Evolutionary conservation across 805 yeast genomes (phyloP), one percentile per base, ranked within the genome.

Genomic region (Yarrowia deformans): DNA sequence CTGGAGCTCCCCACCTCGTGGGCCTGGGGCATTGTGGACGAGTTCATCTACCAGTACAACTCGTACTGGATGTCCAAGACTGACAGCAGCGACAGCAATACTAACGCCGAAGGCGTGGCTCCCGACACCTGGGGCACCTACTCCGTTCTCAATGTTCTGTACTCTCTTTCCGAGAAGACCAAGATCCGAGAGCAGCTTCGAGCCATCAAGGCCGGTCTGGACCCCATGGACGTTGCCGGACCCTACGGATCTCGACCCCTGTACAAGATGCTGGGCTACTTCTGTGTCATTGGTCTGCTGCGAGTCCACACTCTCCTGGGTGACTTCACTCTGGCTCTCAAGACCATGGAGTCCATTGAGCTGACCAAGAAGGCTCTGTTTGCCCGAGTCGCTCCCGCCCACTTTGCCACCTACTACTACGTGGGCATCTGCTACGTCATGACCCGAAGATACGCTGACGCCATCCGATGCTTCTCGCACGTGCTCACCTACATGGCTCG

Each of bases 1-100:
- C 78, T 83, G 70, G 85, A 83, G 72, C 74, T 83, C 60, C 86
- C 86, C 61, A 78, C 78, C 70, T 79, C 80, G 71, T 83, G 86
- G 86, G 77, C 82, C 32, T 84, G 86, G 86, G 86, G 83, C 69
- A 82, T 83, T 70, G 78, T 83, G 70, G 86, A 83, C 71, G 86
- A 83, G 75, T 84, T 83, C 74, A 83, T 83, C 74, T 83, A 84
- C 72, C 86, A 83, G 75, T 83, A 80, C 77, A 82, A 82, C 73
- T 78, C 80, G 72, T 83, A 81, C 70, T 78, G 83, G 61, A 74
- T 79, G 61, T 82, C 79, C 77, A 79, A 83, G 54, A 69, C 72
- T 63, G 71, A 74, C 37, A 74, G 72, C 19, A 75, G 72, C 29
- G 85, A 83, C 73, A 23, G 29, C 29, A 23, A 23, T 23, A 23